Base-by-base conservation (phyloP, 2,329 filamentous ascomycete genomes). In the Aureobasidium namibiae region DNA sequence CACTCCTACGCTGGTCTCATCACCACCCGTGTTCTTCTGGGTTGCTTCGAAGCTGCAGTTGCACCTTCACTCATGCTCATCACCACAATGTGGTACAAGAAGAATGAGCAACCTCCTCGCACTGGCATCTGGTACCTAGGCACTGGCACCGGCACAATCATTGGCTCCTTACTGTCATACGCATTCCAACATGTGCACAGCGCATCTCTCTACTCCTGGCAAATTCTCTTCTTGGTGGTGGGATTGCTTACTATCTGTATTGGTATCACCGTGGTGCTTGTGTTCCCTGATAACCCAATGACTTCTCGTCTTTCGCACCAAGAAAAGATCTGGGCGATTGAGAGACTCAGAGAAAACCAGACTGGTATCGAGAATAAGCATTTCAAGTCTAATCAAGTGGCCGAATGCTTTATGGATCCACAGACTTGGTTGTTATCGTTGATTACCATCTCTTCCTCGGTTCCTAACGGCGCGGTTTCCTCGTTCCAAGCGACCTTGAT, bases 111-210 rank as follows among this genome's bases (percentile, higher is more conserved):
- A 68, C 83, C 84, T 0, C 68, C 85, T 26, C 77, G 85, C 0
- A 78, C 86, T 3, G 83, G 83, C 0, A 78, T 79, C n/a, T 88
- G 85, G 85, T 88, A 88, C 63, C 76, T 81, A 4, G 85, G 82
- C 0, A 86, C 82, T 54, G 82, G 83, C 0, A 61, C 78, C 0
- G 80, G 81, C 0, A 84, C 78, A 6, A 82, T 86, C 41, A 59
- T 83, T 13, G 83, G 82, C 0, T 80, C 80, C 0, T 74, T 77
- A 0, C 66, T 84, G 14, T 82, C 82, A 0, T 85, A 78, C 60
- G 83, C 81, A 0, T 70, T 86, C 16, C 80, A 80, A 1, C 80
- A 83, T 54, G 65, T 65, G 38, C 52, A 62, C 0, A 65, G 69
- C 29, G 48, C 38, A 7, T 59, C 69, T 1, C 70, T 81, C 52